Conservation (phyloP, 768 basidiomycete genomes). For the Leccinum pellstonianum region DNA sequence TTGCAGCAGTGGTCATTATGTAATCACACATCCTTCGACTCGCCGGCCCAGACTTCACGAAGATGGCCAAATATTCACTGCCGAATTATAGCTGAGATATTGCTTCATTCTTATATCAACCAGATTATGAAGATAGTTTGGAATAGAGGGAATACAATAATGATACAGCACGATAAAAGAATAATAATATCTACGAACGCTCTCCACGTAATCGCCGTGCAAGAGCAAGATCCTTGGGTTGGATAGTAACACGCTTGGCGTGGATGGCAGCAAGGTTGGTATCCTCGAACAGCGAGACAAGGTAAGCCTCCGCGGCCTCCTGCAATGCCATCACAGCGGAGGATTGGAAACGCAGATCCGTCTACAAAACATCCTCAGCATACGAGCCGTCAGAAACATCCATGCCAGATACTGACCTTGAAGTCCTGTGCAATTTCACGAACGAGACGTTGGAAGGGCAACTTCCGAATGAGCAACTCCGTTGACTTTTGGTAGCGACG, state of each 20-base stretch:
- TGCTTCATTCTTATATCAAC: not conserved
- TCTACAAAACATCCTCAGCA: slow-evolving; percentile 36
- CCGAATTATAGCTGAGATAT: not conserved
- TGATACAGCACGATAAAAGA: slow-evolving; percentile 13
- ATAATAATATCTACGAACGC: slow-evolving; percentile 47
- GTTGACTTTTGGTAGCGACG: slow-evolving; percentile 87
- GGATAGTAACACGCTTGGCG: not conserved
- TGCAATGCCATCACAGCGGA: slow-evolving; percentile 86
- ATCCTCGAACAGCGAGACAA: not conserved
- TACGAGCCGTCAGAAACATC: not conserved
- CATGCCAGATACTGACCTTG: not conserved
- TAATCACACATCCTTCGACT: too few species aligned
- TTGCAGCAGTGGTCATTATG: too few species aligned
- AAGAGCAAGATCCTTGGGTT: slow-evolving; percentile 1
- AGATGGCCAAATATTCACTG: too few species aligned
- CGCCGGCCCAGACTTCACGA: too few species aligned
- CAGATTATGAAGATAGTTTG: not conserved
- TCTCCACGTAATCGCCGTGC: slow-evolving; percentile 71
- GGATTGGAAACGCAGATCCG: slow-evolving; percentile 86
- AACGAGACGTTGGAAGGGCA: slow-evolving; percentile 41
- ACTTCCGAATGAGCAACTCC: slow-evolving; percentile 82
- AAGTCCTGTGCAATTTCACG: not conserved
- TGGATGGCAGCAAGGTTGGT: slow-evolving; percentile 1
- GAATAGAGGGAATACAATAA: slow-evolving; percentile 12
- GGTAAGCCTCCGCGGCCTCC: slow-evolving; percentile 6